Conservation (phyloP, 1,139 yeast genomes). For the Pichia inconspicua region DNA sequence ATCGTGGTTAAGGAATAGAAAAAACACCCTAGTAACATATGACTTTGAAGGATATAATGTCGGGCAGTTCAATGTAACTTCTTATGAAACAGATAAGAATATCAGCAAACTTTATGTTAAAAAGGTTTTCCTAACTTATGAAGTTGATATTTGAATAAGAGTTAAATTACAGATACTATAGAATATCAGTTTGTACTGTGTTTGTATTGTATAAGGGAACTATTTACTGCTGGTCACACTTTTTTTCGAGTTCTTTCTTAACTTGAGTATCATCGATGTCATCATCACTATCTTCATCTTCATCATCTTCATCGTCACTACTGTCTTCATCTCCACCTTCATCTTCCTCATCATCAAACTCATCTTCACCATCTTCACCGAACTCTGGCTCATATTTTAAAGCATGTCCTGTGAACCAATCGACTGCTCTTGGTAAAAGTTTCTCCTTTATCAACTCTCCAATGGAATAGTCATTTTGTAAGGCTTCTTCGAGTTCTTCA, state of each 20-base stretch:
- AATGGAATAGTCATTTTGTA: conserved; percentile 88
- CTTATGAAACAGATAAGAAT: not conserved
- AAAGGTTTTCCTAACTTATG: not conserved
- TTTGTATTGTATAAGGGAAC: not conserved
- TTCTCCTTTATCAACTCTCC: conserved; percentile 97
- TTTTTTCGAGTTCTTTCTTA: conserved; percentile 10
- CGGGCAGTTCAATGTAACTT: not conserved
- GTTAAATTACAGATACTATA: not conserved
- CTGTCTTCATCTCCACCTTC: conserved; percentile 42
- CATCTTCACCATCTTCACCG: conserved; percentile 22
- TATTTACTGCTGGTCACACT: conserved; percentile 16
- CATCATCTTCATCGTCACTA: conserved; percentile 5
- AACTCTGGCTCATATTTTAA: conserved; percentile 50
- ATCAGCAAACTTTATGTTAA: not conserved
- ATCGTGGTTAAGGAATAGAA: conserved; percentile 1
- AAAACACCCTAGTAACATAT: not conserved
- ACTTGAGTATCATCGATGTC: conserved; percentile 5
- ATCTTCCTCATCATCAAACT: conserved; percentile 35
- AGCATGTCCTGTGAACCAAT: conserved; percentile 99
- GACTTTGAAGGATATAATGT: conserved; percentile 1
- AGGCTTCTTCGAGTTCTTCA: conserved; percentile 71
- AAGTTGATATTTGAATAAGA: not conserved
- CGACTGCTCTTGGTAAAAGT: conserved; percentile 90
- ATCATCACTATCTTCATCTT: conserved; percentile 4
- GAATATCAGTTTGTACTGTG: not conserved